Percentiles rank a stretch among this genome's conserved stretches.
Conservation (phyloP, 176 grass and related monocot species). For the Musa schizocarpa region DNA sequence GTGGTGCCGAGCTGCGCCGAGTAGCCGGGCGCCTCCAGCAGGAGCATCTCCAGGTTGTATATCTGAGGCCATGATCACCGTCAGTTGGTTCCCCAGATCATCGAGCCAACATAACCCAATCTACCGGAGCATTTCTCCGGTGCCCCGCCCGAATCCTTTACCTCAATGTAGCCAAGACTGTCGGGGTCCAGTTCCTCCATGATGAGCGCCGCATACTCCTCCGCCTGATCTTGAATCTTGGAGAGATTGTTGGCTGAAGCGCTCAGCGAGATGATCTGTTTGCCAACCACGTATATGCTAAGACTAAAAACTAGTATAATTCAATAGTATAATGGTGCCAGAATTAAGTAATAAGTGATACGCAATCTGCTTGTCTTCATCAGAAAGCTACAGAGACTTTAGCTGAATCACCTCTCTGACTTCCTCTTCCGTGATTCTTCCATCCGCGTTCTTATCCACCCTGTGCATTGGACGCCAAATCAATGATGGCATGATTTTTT, state of each 20-base stretch:
- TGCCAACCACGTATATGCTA: not conserved
- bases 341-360: slow-evolving; percentile 1
- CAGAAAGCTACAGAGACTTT: not conserved
- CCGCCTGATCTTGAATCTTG: slow-evolving; percentile 35
- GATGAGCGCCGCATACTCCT: slow-evolving; percentile 38
- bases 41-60: slow-evolving; percentile 22
- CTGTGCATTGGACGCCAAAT: slow-evolving; percentile 15
- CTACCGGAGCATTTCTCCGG: not conserved
- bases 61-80: not conserved
- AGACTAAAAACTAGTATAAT: not conserved
- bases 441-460: slow-evolving; percentile 43
- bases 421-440: slow-evolving; percentile 40
- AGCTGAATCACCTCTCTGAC: slow-evolving; percentile 34
- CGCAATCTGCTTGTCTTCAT: not conserved
- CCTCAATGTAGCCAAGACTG: slow-evolving; percentile 44
- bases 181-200: slow-evolving; percentile 54
- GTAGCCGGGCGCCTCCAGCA: slow-evolving; percentile 5
- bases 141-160: not conserved
- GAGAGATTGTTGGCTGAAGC: slow-evolving; percentile 43
- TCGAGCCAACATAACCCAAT: not conserved
- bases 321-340: not conserved
- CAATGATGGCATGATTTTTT: not conserved
- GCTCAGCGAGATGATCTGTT: slow-evolving; percentile 43
- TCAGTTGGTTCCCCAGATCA: not conserved
- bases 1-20: slow-evolving; percentile 60